Evolutionary conservation across 2,329 filamentous ascomycete species (phyloP).

Genomic region (Pleurostoma richardsiae): DNA sequence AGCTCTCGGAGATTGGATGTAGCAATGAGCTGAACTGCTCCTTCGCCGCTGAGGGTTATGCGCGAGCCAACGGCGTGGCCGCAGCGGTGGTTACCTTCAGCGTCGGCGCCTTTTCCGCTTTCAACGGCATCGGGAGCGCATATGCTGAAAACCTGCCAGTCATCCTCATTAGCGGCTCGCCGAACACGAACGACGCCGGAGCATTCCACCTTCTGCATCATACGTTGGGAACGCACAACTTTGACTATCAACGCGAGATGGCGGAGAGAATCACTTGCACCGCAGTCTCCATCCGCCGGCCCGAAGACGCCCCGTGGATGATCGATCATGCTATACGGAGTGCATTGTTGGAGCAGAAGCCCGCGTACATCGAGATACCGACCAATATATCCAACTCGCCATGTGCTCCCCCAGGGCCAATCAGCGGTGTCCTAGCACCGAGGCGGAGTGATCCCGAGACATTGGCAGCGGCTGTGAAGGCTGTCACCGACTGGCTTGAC

Average conservation of each 20-base stretch:
- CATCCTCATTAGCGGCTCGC: slow-evolving; percentile 16
- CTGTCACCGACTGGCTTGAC: slow-evolving; percentile 12
- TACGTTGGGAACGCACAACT: slow-evolving; percentile 18
- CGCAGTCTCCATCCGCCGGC: slow-evolving; percentile 17
- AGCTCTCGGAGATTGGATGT: slow-evolving; percentile 18
- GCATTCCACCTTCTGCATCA: slow-evolving; percentile 20
- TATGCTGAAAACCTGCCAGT: slow-evolving; percentile 20
- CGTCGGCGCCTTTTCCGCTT: slow-evolving; percentile 17
- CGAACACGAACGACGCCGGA: slow-evolving; percentile 18
- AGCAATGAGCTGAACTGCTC: slow-evolving; percentile 23
- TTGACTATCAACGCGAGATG: slow-evolving; percentile 22
- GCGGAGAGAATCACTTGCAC: slow-evolving; percentile 23
- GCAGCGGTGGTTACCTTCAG: slow-evolving; percentile 19
- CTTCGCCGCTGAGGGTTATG: slow-evolving; percentile 21
- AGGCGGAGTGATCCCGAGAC: slow-evolving; percentile 10
- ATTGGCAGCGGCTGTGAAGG: slow-evolving; percentile 15
- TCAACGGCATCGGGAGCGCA: slow-evolving; percentile 19
- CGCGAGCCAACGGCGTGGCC: slow-evolving; percentile 18
- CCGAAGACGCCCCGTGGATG: slow-evolving; percentile 17
- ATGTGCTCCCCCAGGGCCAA: slow-evolving; percentile 17
- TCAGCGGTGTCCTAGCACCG: slow-evolving; percentile 16
- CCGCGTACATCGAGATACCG: slow-evolving; percentile 21
- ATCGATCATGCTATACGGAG: slow-evolving; percentile 18
- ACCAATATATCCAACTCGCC: slow-evolving; percentile 16
- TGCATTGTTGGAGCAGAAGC: slow-evolving; percentile 15